These are phyloP conservation scores for Aureobasidium sp. DNA, from an alignment of 2,329 filamentous ascomycete species.

Conservation along the genomic window DNA sequence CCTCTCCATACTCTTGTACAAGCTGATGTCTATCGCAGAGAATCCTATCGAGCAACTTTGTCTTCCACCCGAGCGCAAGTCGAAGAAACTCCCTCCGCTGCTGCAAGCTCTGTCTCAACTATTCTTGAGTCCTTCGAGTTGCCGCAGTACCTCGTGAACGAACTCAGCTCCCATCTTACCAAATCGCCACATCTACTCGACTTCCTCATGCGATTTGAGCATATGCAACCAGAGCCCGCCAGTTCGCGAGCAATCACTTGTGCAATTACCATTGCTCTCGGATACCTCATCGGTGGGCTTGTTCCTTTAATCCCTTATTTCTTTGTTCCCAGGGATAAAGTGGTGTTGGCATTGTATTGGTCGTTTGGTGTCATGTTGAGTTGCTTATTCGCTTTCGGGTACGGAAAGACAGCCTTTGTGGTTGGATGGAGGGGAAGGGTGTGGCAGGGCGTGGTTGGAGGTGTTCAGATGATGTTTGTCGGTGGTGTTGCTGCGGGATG, in stretches of 20 bases:
- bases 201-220: conserved; percentile 42
- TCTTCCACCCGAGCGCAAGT: conserved; percentile 5
- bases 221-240: conserved; percentile 37
- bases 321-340: background rate
- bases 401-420: conserved; percentile 45
- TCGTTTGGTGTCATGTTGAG: background rate
- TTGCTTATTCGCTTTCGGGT: conserved; percentile 30
- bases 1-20: background rate
- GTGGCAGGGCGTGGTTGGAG: conserved; percentile 49
- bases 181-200: conserved; percentile 18
- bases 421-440: conserved; percentile 14
- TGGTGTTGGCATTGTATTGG: background rate
- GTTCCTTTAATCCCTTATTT: conserved; percentile 59
- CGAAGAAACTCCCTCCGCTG: conserved; percentile 4
- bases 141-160: conserved; percentile 16
- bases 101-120: background rate
- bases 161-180: conserved; percentile 18
- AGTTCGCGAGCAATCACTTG: conserved; percentile 40
- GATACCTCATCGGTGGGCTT: conserved; percentile 62
- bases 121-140: conserved; percentile 5
- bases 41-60: conserved; percentile 19
- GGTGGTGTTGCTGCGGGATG: conserved; percentile 60
- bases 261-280: conserved; percentile 57
- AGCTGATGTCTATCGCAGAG: background rate
- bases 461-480: conserved; percentile 56